A percentile compares a stretch with the other conserved stretches of the same genome.
Evolutionary conservation across 106 monocot species (phyloP).

Genomic region (Alisma plantagoaquatica): DNA sequence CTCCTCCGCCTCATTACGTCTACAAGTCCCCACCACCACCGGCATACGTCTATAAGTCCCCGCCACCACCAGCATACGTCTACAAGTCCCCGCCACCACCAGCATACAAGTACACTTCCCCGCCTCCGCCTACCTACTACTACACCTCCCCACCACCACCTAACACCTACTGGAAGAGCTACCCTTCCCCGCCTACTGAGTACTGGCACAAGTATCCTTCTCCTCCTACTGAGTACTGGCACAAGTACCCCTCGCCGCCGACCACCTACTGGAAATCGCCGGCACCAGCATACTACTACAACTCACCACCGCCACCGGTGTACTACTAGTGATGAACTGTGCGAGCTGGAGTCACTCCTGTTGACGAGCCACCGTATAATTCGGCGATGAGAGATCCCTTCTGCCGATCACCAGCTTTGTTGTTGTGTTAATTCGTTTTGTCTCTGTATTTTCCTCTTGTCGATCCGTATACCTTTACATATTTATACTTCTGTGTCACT

Average conservation of each 20-base stretch:
- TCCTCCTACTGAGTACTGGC: too few relatives aligned
- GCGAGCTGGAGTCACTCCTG: too few relatives aligned
- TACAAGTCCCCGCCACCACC: constrained; percentile 9
- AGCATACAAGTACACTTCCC: not conserved
- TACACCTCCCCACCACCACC: constrained; percentile 4
- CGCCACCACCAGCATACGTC: constrained; percentile 1
- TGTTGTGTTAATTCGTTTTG: too few relatives aligned
- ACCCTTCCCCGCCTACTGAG: not conserved
- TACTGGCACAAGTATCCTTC: constrained; percentile 3
- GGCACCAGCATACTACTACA: constrained; percentile 3
- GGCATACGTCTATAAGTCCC: not conserved
- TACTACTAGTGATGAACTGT: too few relatives aligned
- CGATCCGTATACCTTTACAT: too few relatives aligned
- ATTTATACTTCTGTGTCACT: too few relatives aligned
- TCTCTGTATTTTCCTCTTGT: too few relatives aligned
- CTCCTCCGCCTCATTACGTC: not conserved
- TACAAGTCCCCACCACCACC: not conserved
- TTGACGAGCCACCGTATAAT: too few relatives aligned
- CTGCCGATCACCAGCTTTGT: too few relatives aligned
- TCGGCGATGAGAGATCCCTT: too few relatives aligned
- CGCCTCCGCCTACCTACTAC: constrained; percentile 3
- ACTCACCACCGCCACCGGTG: constrained; percentile 3
- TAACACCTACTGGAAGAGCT: not conserved
- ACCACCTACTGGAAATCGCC: not conserved
- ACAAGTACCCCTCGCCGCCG: too few relatives aligned